A percentile compares a stretch with the other conserved stretches of the same genome.
phyloP scores from a whole-genome alignment of 164 flowering plant genomes.

The grape (Vitis vinifera) region ASM3070453v1 NC_081805.1:19808001-19808500 shows the following conservation, averaged over 20 bases:
- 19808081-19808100: too few relatives aligned
- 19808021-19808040: too few relatives aligned
- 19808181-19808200: too few relatives aligned
- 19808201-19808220: too few relatives aligned
- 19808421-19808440: conserved; percentile 42
- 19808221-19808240: background rate
- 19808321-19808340: background rate
- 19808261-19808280: too few relatives aligned
- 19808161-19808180: too few relatives aligned
- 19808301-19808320: background rate
- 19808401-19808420: conserved; percentile 55
- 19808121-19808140: too few relatives aligned
- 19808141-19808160: too few relatives aligned
- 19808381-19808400: background rate
- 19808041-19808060: too few relatives aligned
- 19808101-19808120: too few relatives aligned
- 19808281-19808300: background rate
- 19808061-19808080: too few relatives aligned
- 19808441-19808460: conserved; percentile 87
- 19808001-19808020: too few relatives aligned
- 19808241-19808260: background rate
- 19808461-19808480: conserved; percentile 51
- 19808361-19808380: background rate
- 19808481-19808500: conserved; percentile 23
- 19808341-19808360: background rate